Percentiles rank a stretch among this genome's conserved stretches.
phyloP scores from a whole-genome alignment of 371 early-diverging fungal genomes.

The Lichtheimia ramosa region DNA sequence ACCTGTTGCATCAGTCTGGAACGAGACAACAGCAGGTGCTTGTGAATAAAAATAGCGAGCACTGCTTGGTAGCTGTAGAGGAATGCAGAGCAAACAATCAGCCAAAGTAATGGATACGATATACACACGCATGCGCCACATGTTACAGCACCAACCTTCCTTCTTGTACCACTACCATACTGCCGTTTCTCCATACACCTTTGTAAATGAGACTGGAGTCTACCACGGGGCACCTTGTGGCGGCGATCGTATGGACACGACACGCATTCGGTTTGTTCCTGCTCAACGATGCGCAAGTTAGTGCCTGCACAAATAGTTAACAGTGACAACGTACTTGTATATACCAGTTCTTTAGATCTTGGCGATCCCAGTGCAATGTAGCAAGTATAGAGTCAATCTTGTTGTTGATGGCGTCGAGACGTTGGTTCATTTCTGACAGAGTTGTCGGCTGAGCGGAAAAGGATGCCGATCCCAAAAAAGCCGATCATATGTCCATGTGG shows the following conservation, averaged over 20 bases:
- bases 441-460: too few relatives aligned
- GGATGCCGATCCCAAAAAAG: too few relatives aligned
- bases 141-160: background rate
- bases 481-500: too few relatives aligned
- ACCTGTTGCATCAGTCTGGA: background rate
- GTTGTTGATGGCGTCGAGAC: background rate
- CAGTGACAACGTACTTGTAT: background rate
- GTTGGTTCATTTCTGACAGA: too few relatives aligned
- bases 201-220: background rate
- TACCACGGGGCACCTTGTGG: background rate
- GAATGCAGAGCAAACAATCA: background rate
- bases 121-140: too few relatives aligned
- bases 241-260: conserved; percentile 3
- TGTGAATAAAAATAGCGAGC: conserved; percentile 9
- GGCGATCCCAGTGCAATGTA: conserved; percentile 6
- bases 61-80: conserved; percentile 11
- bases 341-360: conserved; percentile 9
- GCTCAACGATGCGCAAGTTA: background rate
- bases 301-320: background rate
- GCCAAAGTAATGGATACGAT: background rate
- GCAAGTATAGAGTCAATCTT: conserved; percentile 2
- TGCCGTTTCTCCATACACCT: conserved; percentile 1
- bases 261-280: background rate
- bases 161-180: background rate
- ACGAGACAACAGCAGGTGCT: conserved; percentile 10